Evolutionary conservation across 2,329 filamentous ascomycete species (phyloP).

Genomic region (Colletotrichum karsti): DNA sequence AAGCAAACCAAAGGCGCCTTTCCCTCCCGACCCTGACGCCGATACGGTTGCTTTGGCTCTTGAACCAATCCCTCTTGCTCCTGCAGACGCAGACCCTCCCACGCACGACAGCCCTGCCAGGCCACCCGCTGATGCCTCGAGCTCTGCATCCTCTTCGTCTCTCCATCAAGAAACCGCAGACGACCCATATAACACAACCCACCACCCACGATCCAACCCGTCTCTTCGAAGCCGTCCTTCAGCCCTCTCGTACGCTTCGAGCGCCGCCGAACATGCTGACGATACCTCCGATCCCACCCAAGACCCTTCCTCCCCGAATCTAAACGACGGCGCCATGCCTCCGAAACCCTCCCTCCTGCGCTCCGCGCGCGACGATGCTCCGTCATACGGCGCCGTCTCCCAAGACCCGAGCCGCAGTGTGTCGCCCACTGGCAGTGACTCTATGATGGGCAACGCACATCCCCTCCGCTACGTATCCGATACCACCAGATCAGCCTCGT

Average conservation of each 20-base stretch:
- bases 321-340: conserved; percentile 29
- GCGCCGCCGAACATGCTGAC: conserved; percentile 28
- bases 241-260: conserved; percentile 9
- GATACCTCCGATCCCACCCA: conserved; percentile 9
- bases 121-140: neutral
- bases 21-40: conserved; percentile 20
- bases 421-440: conserved; percentile 45
- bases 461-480: conserved; percentile 44
- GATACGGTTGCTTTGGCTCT: conserved; percentile 24
- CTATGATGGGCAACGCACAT: conserved; percentile 39
- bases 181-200: conserved; percentile 25
- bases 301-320: conserved; percentile 9
- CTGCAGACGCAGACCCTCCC: conserved; percentile 5
- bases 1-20: conserved; percentile 19
- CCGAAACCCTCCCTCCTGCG: conserved; percentile 42
- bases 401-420: conserved; percentile 43
- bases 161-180: neutral
- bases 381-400: conserved; percentile 49
- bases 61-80: conserved; percentile 18
- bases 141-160: conserved; percentile 8
- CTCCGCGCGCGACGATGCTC: conserved; percentile 37
- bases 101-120: conserved; percentile 11
- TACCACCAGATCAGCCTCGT: conserved; percentile 39
- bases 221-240: conserved; percentile 17
- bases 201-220: conserved; percentile 5